phyloP scores from a whole-genome alignment of 352 stramenopile species.

The Phytopythium litorale region DNA sequence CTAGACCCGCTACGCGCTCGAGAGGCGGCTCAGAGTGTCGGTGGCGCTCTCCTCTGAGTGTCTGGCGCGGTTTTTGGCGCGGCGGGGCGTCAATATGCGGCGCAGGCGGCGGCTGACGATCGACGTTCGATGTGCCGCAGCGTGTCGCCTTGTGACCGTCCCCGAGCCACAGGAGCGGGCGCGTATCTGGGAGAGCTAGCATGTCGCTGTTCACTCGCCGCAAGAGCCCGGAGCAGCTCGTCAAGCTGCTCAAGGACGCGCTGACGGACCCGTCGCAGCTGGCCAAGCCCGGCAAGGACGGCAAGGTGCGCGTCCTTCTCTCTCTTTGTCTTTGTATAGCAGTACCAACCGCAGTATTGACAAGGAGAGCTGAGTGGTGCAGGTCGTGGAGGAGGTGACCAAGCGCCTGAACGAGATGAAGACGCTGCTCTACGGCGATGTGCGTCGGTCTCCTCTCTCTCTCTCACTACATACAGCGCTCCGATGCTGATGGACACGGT shows the following conservation, averaged over 20 bases:
- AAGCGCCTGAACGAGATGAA: conserved; percentile 88
- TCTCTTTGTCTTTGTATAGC: neutral
- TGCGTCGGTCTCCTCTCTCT: conserved; percentile 14
- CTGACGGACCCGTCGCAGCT: conserved; percentile 42
- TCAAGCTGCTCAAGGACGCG: conserved; percentile 78
- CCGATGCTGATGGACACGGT: neutral
- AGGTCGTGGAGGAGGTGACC: conserved; percentile 59
- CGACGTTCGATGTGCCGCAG: neutral
- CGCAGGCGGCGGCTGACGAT: neutral
- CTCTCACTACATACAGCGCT: neutral
- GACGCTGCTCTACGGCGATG: conserved; percentile 74
- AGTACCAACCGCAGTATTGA: neutral
- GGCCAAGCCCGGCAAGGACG: conserved; percentile 61
- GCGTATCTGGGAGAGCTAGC: neutral
- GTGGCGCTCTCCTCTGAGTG: neutral
- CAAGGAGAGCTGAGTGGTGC: neutral
- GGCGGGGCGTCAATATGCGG: neutral
- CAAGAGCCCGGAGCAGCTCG: conserved; percentile 79
- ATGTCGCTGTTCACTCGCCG: conserved; percentile 76
- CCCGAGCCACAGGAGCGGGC: neutral
- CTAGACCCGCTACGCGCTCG: neutral
- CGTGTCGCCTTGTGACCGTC: neutral
- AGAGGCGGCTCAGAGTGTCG: too few relatives aligned
- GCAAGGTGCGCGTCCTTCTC: conserved; percentile 22
- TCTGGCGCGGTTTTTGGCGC: neutral